Percentiles rank a stretch among this genome's conserved stretches.
Evolutionary conservation across 2,329 filamentous ascomycete genomes (phyloP).

Genomic region (Talaromyces albobiverticillius): DNA sequence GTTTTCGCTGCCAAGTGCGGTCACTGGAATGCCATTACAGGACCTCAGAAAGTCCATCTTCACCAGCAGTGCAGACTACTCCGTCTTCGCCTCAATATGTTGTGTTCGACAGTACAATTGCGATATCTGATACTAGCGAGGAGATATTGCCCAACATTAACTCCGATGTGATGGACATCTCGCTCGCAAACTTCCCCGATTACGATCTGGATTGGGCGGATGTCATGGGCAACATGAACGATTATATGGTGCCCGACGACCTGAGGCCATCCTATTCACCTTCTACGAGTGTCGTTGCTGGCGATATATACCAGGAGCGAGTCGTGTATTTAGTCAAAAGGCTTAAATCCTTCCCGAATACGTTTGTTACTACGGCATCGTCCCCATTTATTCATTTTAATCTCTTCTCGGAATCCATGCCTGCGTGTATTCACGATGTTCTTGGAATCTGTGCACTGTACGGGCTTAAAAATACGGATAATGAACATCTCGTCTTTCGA

Average conservation of each 20-base stretch:
- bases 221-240: constrained; percentile 10
- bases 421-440: not conserved
- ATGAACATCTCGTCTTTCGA: constrained; percentile 3
- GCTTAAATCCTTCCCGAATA: constrained; percentile 2
- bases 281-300: constrained; percentile 4
- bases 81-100: not conserved
- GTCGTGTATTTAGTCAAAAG: constrained; percentile 8
- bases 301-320: constrained; percentile 13
- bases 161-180: not conserved
- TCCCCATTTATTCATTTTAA: constrained; percentile 6
- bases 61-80: not conserved
- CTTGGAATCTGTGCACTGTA: constrained; percentile 6
- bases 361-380: not conserved
- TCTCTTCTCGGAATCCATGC: not conserved
- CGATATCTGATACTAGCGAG: not conserved
- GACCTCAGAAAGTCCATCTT: not conserved
- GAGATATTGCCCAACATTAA: not conserved
- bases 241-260: constrained; percentile 9
- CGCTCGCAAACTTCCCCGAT: constrained; percentile 8
- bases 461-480: constrained; percentile 1
- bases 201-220: constrained; percentile 12
- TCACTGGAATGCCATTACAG: constrained; percentile 9
- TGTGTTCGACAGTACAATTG: not conserved
- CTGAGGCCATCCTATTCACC: not conserved
- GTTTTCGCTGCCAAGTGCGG: constrained; percentile 11